These are phyloP conservation scores for Starmera dryadoides DNA, from an alignment of 805 yeast genomes.

Conservation along the genomic window DNA sequence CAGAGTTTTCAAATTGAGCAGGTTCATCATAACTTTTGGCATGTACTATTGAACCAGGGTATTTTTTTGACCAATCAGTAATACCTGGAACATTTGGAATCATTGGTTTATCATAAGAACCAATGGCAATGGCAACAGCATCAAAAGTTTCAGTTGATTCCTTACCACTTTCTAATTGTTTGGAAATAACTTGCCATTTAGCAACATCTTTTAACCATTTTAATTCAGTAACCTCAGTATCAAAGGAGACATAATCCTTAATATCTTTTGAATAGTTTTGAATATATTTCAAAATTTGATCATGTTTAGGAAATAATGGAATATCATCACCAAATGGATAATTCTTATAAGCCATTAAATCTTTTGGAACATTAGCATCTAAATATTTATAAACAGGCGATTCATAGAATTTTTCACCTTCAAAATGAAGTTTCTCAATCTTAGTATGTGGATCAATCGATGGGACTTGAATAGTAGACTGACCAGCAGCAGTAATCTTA, in stretches of 20 bases:
- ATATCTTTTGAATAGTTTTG: conserved; percentile 43
- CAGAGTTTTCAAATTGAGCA: conserved; percentile 28
- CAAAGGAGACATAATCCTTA: conserved; percentile 32
- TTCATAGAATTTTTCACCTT: conserved; percentile 31
- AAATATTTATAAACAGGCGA: conserved; percentile 56
- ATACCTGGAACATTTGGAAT: conserved; percentile 53
- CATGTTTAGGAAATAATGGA: conserved; percentile 51
- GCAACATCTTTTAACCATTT: conserved; percentile 10
- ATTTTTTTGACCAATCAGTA: conserved; percentile 32
- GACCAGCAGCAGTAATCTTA: neutral
- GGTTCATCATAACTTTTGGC: conserved; percentile 49
- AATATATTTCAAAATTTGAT: conserved; percentile 57
- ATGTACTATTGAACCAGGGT: conserved; percentile 46
- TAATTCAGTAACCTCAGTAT: conserved; percentile 40
- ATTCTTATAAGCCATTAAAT: conserved; percentile 59
- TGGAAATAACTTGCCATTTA: conserved; percentile 39
- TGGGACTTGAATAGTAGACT: conserved; percentile 19
- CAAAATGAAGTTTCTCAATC: conserved; percentile 10
- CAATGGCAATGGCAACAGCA: conserved; percentile 57
- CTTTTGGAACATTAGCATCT: conserved; percentile 63
- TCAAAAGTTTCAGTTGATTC: conserved; percentile 35
- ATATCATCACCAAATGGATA: conserved; percentile 39
- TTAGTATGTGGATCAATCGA: conserved; percentile 18
- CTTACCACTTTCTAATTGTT: conserved; percentile 20
- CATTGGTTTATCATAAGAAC: conserved; percentile 56